These are phyloP conservation scores for Cladophialophora immunda DNA, from an alignment of 2,329 filamentous ascomycete species.

Conservation along the genomic window DNA sequence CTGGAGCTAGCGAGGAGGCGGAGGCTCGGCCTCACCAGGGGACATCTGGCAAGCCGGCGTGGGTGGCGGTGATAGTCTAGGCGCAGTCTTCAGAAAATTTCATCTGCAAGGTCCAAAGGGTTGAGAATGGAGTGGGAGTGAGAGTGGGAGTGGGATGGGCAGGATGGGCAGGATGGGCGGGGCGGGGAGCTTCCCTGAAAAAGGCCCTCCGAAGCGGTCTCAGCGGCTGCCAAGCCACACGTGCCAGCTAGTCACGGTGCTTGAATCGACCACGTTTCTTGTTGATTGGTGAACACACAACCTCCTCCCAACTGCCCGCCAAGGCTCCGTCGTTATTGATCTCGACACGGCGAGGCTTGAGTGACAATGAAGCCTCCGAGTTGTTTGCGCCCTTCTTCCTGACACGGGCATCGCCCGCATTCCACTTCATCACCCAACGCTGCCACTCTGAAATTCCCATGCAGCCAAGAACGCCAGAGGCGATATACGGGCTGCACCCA, in stretches of 20 bases:
- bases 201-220: background rate
- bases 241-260: constrained; percentile 15
- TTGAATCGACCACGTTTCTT: constrained; percentile 23
- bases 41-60: background rate
- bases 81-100: background rate
- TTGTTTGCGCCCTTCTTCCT: background rate
- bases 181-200: constrained; percentile 12
- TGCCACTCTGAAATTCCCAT: background rate
- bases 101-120: background rate
- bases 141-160: background rate
- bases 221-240: constrained; percentile 1
- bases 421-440: background rate
- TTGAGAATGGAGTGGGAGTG: background rate
- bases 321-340: constrained; percentile 4
- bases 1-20: constrained; percentile 17
- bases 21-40: background rate
- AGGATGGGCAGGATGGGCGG: background rate
- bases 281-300: constrained; percentile 34
- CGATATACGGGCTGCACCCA: background rate
- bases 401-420: background rate
- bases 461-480: background rate
- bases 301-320: constrained; percentile 11
- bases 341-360: constrained; percentile 7
- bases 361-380: background rate
- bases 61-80: constrained; percentile 1